Evolutionary conservation across 2,329 filamentous ascomycete genomes (phyloP), one percentile per base, ranked within the genome.

Genomic region (Metarhizium album): DNA sequence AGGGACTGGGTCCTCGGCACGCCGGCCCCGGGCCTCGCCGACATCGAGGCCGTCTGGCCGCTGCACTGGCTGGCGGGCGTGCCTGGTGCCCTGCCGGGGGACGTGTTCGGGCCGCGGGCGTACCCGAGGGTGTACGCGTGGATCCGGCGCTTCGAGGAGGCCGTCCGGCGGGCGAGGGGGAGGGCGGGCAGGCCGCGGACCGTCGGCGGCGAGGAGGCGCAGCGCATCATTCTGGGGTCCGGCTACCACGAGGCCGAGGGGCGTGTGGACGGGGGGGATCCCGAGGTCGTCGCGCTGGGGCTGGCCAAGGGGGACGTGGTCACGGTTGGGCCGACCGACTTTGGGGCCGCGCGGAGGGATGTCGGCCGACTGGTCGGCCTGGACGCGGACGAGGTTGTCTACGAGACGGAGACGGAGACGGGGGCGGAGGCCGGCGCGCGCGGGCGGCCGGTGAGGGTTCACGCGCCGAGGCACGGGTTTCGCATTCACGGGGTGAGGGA

Each of bases 31-130:
- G 74, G 70, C 1, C 63, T 87, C 54, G 82, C 78, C 3, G 86
- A 90, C 62, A 80, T 89, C 53, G 81, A 89, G 67, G 80, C 76
- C 42, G 67, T 84, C 13, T 87, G 81, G 82, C 73, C 77, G 0
- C 74, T 88, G 56, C 75, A 83, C 63, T 89, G 85, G 85, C 64
- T 87, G 2, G 62, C 66, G 2, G 67, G 65, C 11, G 68, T 86
- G 45, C 74, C 74, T 13, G 75, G 75, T 4, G 75, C 76, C 14
- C 70, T 86, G 45, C 75, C 79, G 3, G 52, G 67, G 46, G 70
- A 75, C 20, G 58, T 72, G 6, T 74, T 87, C 54, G 76, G 75
- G 2, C 60, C 68, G 14, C 62, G 64, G 18, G 67, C 66, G 38
- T 86, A 78, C 58, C 84, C 83, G 0, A 74, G 69, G 51, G 75